Evolutionary conservation across 305 asterid species (phyloP).

Genomic region (Salvia sclarea): DNA sequence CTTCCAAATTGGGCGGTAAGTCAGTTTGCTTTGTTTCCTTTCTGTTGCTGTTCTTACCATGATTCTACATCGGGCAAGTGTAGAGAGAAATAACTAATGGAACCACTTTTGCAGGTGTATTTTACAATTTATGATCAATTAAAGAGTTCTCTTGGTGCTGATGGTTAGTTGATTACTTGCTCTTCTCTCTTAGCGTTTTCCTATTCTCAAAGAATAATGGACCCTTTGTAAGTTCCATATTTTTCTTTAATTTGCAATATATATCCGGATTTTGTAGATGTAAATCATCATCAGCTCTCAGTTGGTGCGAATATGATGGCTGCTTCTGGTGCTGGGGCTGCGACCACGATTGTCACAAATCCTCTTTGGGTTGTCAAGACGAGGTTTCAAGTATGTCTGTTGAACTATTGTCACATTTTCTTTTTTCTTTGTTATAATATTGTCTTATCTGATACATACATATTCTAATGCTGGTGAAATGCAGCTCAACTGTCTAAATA

Average conservation of each 20-base stretch:
- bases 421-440: background rate
- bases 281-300: slow-evolving; percentile 77
- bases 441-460: background rate
- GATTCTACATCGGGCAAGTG: slow-evolving; percentile 19
- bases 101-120: slow-evolving; percentile 64
- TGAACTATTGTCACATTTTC: background rate
- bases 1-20: slow-evolving; percentile 98
- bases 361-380: slow-evolving; percentile 99
- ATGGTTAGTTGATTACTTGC: slow-evolving; percentile 58
- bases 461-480: slow-evolving; percentile 6
- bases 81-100: slow-evolving; percentile 18
- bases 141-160: slow-evolving; percentile 65
- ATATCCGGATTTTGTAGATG: slow-evolving; percentile 50
- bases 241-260: slow-evolving; percentile 21
- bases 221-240: background rate
- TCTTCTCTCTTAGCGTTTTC: slow-evolving; percentile 9
- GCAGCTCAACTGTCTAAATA: slow-evolving; percentile 12
- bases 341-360: slow-evolving; percentile 82
- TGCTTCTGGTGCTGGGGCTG: slow-evolving; percentile 98
- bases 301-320: slow-evolving; percentile 89
- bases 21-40: slow-evolving; percentile 16
- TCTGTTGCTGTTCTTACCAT: background rate
- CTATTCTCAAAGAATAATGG: background rate
- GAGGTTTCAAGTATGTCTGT: slow-evolving; percentile 71
- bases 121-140: slow-evolving; percentile 84